Evolutionary conservation across 2,329 filamentous ascomycete species (phyloP), one percentile per base, ranked within the genome.

Genomic region (Podosphaera xanthii): DNA sequence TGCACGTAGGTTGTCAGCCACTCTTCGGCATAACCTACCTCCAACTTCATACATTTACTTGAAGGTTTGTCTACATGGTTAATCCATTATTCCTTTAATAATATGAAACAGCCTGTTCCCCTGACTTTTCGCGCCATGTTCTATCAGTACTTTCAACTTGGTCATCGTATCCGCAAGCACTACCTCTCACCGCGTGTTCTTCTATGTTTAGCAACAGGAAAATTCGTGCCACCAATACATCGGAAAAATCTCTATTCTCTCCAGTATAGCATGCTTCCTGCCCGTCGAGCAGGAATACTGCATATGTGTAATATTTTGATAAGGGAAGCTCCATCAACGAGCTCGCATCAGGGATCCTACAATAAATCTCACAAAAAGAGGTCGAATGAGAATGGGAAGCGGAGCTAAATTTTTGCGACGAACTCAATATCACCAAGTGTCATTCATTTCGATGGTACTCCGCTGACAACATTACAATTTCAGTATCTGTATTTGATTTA

Each of bases 261-360:
- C 66, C 92, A 98, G 72, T 98, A 98, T 71, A 94, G 88, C 73
- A 97, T 97, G 88, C 77, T 98, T 48, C 94, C 94, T 0, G 85
- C 87, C 6, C 79, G 80, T 59, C 76, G 94, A 52, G 85, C 87
- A 0, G 82, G 84, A 1, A 85, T 97, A 60, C 76, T 79, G 65
- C 89, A 96, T 68, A 84, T 97, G 70, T 98, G 94, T 92, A 61
- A 63, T 59, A 68, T 66, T 6, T 61, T 70, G 50, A 69, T 66
- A 7, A 61, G 61, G 4, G 53, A 59, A 36, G 58, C 59, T 30
- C 60, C 62, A 7, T 33, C 9, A 31, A 14, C 30, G 33, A 22
- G 33, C 4, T 52, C 49, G 30, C 30, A 35, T 52, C 49, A 7
- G 30, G 49, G 49, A 31, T 10, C 33, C 22, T 10, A 52, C 33